These are phyloP conservation scores for Cordyceps cateniannulata DNA, from an alignment of 2,329 filamentous ascomycete species.

Conservation along the genomic window DNA sequence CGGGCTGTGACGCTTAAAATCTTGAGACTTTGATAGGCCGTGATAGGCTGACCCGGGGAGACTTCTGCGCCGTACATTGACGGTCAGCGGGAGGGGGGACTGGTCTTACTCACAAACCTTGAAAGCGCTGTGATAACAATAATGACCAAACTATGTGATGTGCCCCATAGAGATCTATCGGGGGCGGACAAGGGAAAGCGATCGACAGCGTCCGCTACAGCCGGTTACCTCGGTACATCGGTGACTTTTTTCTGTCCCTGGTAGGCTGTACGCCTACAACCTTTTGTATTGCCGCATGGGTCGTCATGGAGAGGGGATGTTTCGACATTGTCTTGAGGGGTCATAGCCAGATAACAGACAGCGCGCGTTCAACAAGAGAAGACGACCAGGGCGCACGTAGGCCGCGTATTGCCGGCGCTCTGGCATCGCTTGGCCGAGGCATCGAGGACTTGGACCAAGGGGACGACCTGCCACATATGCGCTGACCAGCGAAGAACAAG, in stretches of 20 bases:
- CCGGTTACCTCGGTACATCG: conserved; percentile 8
- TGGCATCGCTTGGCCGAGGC: not conserved
- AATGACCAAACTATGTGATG: too few relatives aligned
- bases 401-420: not conserved
- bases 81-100: too few relatives aligned
- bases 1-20: too few relatives aligned
- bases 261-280: not conserved
- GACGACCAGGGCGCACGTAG: not conserved
- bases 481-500: too few relatives aligned
- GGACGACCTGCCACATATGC: not conserved
- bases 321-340: not conserved
- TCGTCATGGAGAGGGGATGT: not conserved
- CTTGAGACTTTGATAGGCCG: too few relatives aligned
- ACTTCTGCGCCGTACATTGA: too few relatives aligned
- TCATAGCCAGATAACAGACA: not conserved
- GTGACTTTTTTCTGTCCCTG: not conserved
- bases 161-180: too few relatives aligned
- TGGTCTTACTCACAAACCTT: too few relatives aligned
- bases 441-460: not conserved
- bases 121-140: too few relatives aligned
- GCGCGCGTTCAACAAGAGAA: not conserved
- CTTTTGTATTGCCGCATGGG: too few relatives aligned
- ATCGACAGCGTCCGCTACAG: not conserved
- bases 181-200: not conserved
- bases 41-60: too few relatives aligned